Base-by-base conservation (phyloP, 75 land plant genomes). In the Cunninghamia lanceolata region DNA sequence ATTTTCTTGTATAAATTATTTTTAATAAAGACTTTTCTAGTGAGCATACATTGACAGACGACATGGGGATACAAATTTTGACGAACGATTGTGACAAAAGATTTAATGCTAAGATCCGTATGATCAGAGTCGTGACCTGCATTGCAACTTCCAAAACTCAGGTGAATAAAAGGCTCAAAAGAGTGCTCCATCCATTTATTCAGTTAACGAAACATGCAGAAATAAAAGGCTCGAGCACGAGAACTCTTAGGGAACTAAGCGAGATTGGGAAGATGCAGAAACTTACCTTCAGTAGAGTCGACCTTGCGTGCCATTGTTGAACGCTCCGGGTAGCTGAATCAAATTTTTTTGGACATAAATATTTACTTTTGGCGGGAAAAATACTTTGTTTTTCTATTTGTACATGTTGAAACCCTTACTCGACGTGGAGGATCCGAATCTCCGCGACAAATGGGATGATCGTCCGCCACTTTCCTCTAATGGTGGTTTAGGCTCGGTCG, bases 301-400 rank as follows among this genome's bases (percentile, higher is more conserved):
- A 59, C 28, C 84, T 83, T 83, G 0, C 66, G 84, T 19, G 84
- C 52, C 84, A 83, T 83, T 32, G 84, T 71, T 32, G 75, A 25
- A 71, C 2, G 36, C 75, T 71, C 28, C 6, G 68, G 8, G 19
- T 21, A 25, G 68, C 68, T 5, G 68, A 59, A 59, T 59, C 68
- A 21, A 25, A 21, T 25, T 19, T 59, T 50, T 50, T 50, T 50
- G 52, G 68, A 5, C 28, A 59, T 25, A 21, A 25, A 59, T 7
- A 21, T 59, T 59, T 59, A 21, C n/a, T 59, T 59, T 21, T 21
- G 68, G 68, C 68, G 68, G 68, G 68, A 59, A 7, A 59, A 21
- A 21, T 1, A 2, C 25, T 3, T 21, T 7, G 0, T 21, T 25
- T 25, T 59, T 19, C n/a, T 59, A 25, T 21, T 25, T 59, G 68